Conservation (phyloP, 2,329 filamentous ascomycete genomes). For the Venturia effusa region DNA sequence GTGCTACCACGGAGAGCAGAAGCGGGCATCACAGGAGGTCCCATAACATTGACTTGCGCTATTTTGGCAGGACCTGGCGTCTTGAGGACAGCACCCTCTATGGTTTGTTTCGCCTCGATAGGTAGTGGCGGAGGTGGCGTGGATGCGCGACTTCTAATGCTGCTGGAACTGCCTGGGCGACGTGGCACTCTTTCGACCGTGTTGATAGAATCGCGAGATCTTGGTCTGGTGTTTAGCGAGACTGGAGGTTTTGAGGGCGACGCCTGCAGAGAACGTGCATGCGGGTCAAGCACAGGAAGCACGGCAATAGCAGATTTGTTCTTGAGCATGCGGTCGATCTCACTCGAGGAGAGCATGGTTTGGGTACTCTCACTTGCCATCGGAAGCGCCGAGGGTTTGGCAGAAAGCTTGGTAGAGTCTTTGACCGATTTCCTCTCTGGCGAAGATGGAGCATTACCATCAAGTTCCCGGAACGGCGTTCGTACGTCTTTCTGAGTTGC, state of each 20-base stretch:
- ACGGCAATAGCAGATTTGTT: slow-evolving; percentile 24
- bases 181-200: slow-evolving; percentile 16
- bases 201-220: slow-evolving; percentile 15
- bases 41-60: slow-evolving; percentile 49
- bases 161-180: slow-evolving; percentile 64
- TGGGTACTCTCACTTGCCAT: slow-evolving; percentile 67
- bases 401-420: background rate
- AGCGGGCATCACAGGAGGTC: slow-evolving; percentile 71
- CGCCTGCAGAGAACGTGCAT: background rate
- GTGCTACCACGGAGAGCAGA: slow-evolving; percentile 49
- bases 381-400: background rate
- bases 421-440: slow-evolving; percentile 3
- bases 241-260: background rate
- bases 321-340: slow-evolving; percentile 66
- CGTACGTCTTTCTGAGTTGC: slow-evolving; percentile 10
- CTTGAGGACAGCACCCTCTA: slow-evolving; percentile 56
- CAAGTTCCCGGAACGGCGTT: slow-evolving; percentile 19
- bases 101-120: slow-evolving; percentile 69
- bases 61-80: slow-evolving; percentile 21
- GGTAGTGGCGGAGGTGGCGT: slow-evolving; percentile 61
- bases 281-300: background rate
- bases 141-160: slow-evolving; percentile 42
- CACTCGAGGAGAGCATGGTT: slow-evolving; percentile 70
- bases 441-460: slow-evolving; percentile 15
- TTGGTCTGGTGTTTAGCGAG: background rate